Conservation (phyloP, 176 grass and related monocot genomes). For the Themeda triandra region DNA sequence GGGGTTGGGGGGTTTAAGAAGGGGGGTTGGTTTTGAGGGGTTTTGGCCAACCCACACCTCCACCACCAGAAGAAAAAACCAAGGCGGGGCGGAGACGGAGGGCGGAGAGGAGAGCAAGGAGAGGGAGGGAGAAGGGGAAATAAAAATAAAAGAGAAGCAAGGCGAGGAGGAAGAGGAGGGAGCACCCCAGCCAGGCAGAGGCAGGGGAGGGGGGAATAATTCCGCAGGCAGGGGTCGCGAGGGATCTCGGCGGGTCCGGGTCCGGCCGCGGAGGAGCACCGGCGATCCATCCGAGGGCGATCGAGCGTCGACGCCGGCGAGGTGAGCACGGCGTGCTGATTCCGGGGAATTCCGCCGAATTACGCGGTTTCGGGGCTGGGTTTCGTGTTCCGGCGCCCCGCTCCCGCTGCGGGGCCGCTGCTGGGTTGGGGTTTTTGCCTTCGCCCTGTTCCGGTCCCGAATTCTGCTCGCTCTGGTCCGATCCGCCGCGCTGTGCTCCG, state of each 20-base stretch:
- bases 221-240: background rate
- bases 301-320: slow-evolving; percentile 36
- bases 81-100: too few species aligned
- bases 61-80: slow-evolving; percentile 32
- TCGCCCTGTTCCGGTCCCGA: background rate
- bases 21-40: slow-evolving; percentile 82
- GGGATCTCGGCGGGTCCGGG: slow-evolving; percentile 19
- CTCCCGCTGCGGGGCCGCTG: background rate
- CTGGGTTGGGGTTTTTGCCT: background rate
- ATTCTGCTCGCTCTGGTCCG: background rate
- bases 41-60: slow-evolving; percentile 72
- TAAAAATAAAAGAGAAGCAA: slow-evolving; percentile 47
- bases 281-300: slow-evolving; percentile 30
- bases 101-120: slow-evolving; percentile 19
- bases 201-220: slow-evolving; percentile 10
- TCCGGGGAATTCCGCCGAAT: slow-evolving; percentile 25
- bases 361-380: slow-evolving; percentile 5
- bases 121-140: background rate
- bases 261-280: background rate
- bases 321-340: slow-evolving; percentile 35
- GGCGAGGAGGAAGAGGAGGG: background rate
- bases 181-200: background rate
- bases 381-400: background rate
- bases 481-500: background rate
- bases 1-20: slow-evolving; percentile 46